Base-by-base conservation (phyloP, 495 filamentous ascomycete genomes). In the Neurospora sp. region DNA sequence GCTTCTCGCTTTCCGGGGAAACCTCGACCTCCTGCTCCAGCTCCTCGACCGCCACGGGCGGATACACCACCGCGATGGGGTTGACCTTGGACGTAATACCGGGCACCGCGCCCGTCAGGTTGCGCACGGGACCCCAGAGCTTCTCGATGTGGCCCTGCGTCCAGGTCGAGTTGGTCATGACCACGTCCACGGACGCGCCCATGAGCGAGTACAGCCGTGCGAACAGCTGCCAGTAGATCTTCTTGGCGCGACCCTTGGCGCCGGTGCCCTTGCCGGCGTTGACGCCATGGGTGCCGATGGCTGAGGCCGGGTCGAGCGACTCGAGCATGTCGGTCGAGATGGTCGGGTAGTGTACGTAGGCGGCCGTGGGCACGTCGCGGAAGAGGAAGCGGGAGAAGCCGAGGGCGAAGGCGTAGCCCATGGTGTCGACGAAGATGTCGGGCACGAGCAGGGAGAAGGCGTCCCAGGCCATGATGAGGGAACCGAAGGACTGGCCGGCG, bases 261-360 rank as follows among this genome's bases (percentile, higher is more conserved):
- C 94, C 94, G 45, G 81, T 85, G 6, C 94, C 94, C 39, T 89
- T 85, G 39, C 94, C 94, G 8, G 93, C 92, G 79, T 98, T 94
- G 70, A 96, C 83, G 6, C 94, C 95, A 73, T 94, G 89, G 9
- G 84, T 81, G n/a, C 87, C 90, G 31, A 82, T 86, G 12, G 76
- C 44, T 10, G 83, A 83, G 38, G 81, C 79, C 16, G 92, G 87
- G 72, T 93, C 87, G 12, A 99, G 89, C 22, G 93, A 93, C 47
- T 85, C 86, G 7, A 99, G 90, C 96, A 99, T 99, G 80, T 99
- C 96, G 40, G 95, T 99, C 6, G 94, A 97, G 68, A 99, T 99
- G 65, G 96, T 98, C 7, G 96, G 96, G 79, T 98, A 99, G 81
- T 99, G 96, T 3, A 99, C 94, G 78, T 99, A 99, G 16, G 96